phyloP scores from a whole-genome alignment of 306 rosid species.

The Fagus sylvatica region DNA sequence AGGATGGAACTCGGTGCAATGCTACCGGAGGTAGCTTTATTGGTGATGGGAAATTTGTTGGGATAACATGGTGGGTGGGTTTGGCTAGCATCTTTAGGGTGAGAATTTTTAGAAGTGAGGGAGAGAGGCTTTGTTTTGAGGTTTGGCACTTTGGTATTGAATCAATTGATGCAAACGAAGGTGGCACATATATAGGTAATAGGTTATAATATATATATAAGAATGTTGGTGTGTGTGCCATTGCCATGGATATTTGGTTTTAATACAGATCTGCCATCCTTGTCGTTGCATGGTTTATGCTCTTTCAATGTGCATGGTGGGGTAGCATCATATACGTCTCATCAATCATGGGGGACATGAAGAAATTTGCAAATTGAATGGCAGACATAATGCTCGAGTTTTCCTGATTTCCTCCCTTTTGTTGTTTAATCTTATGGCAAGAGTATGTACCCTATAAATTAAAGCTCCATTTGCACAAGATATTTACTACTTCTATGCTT shows the following conservation, averaged over 20 bases:
- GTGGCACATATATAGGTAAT: slow-evolving; percentile 5
- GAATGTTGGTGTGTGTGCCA: no score
- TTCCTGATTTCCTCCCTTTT: slow-evolving; percentile 34
- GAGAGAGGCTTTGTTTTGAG: slow-evolving; percentile 1
- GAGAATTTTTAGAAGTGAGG: not conserved
- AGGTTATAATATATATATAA: slow-evolving; percentile 2
- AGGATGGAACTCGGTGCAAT: slow-evolving; percentile 15
- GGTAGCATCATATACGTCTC: slow-evolving; percentile 13
- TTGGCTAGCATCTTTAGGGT: slow-evolving; percentile 55
- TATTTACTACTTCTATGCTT: slow-evolving; percentile 9
- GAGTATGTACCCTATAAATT: not conserved
- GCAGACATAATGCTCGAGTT: slow-evolving; percentile 58
- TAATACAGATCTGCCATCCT: slow-evolving; percentile 51
- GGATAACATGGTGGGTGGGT: slow-evolving; percentile 21
- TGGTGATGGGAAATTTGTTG: slow-evolving; percentile 38
- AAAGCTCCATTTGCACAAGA: slow-evolving; percentile 3
- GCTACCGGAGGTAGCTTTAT: slow-evolving; percentile 27
- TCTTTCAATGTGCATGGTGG: slow-evolving; percentile 49
- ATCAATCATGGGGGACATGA: slow-evolving; percentile 47
- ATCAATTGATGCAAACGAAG: slow-evolving; percentile 3
- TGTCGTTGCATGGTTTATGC: slow-evolving; percentile 42
- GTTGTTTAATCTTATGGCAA: slow-evolving; percentile 14
- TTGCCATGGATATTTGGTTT: not conserved
- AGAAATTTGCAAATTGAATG: slow-evolving; percentile 43
- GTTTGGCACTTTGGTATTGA: slow-evolving; percentile 15